Base-by-base conservation (phyloP, 768 basidiomycete genomes). In the Mycena leptocephala region DNA sequence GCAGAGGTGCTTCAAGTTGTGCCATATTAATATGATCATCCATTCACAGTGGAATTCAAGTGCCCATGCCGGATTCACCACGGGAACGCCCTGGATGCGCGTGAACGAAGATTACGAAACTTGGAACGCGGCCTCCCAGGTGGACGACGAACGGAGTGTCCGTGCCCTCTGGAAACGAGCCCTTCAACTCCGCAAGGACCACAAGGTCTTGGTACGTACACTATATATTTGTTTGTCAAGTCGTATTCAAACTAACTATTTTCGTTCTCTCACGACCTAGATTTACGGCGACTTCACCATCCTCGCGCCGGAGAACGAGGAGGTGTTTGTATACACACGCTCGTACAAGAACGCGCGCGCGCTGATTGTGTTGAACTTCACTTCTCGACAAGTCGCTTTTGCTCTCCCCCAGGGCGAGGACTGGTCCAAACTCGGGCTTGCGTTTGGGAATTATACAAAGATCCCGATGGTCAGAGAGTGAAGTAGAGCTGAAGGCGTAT, bases 11-110 rank as follows among this genome's bases (percentile, higher is more conserved):
- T 41, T 66, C 39, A 5, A 4, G 1, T 48, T 32, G 24, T 14
- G 18, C 22, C 35, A 28, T 39, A 26, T 30, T n/a, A n/a, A n/a
- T n/a, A n/a, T 46, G 41, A 46, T 20, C 14, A 41, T 51, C 43
- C 30, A 39, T 20, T 39, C 51, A 13, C 68, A 94, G 92, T 95
- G 94, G 93, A 86, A 92, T 75, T 69, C 84, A 11, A 82, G 86
- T 5, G 32, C 83, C 10, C 87, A 95, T 70, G 93, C 89, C 0
- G 94, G 95, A 0, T 95, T 95, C 82, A 92, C 92, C 16, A 86
- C 89, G 0, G 91, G 90, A 3, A 88, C 82, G 2, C 93, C 94
- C 0, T 95, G 94, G 94, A 95, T 95, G 93, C 87, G 93, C 30
- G 90, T 93, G 9, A 93, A 94, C 78, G 93, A 93, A 46, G 93